Evolutionary conservation across 257 asterid species (phyloP), one percentile per base, ranked within the genome.

Genomic region (Ehretia macrophylla): DNA sequence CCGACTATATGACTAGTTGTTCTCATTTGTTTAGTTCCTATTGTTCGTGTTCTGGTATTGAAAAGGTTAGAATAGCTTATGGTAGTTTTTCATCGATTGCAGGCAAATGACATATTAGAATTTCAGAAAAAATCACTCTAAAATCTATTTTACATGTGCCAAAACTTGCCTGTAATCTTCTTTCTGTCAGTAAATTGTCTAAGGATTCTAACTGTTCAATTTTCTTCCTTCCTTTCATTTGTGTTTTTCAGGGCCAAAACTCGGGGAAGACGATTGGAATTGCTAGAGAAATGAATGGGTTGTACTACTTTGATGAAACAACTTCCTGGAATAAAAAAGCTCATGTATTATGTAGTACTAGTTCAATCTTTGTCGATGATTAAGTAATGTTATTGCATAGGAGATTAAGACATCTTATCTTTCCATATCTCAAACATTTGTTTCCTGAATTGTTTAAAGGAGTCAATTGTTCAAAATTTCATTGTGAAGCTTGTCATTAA

Each of bases 211-310:
- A 54, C 11, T 54, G 12, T 18, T 27, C 35, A 27, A 11, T 32
- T 8, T 4, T 17, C 0, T 55, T 32, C 17, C 5, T 17, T 54
- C 3, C 4, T n/a, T 23, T 4, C 0, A 4, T 11, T 17, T 55
- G 46, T 17, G 44, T 16, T 16, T 55, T 55, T 32, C 16, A 32
- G 47, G 60, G 16, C 23, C 60, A 8, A 8, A n/a, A 10, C 16
- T 55, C 16, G 60, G 8, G 22, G 60, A 55, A n/a, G 60, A 27
- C 8, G 47, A 55, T 32, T 55, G 60, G 47, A n/a, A 0, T 12
- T 35, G 47, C 46, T 55, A 38, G 22, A 5, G 8, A 11, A 1
- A 14, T 6, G 17, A 16, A 46, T 13, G 51, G 20, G 17, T 10
- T 46, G 17, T 16, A 46, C 20, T 1, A 14, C 20, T 46, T 46